Base-by-base conservation (phyloP, 2,329 filamentous ascomycete genomes). In the Clonostachys solani region DNA sequence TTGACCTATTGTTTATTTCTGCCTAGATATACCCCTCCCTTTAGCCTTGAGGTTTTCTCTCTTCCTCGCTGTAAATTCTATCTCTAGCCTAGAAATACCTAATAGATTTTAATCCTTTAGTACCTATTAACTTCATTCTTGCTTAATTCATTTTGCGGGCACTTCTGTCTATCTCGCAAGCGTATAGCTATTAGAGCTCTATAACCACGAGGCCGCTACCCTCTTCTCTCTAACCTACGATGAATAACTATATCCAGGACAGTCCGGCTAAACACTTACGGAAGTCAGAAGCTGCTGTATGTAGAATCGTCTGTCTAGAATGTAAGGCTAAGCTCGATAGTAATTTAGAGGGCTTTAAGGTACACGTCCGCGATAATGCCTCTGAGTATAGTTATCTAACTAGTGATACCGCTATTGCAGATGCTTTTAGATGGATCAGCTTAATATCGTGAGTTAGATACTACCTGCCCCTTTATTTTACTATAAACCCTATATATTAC, bases 281-380 rank as follows among this genome's bases (percentile, higher is more conserved):
- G 5, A 34, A 40, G 36, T 6, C 10, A 38, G 16, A 10, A 17
- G 15, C 15, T 38, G 15, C 36, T 6, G 36, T 10, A 38, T 6
- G 38, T 15, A 16, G n/a, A 23, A 16, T 43, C 10, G 52, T 41
- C 9, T 62, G 60, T 44, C 54, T 54, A 2, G 35, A 54, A 3
- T 65, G 64, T 17, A 48, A 53, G 2, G 40, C 46, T 23, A 56
- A 61, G 5, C 43, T 63, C 12, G 49, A 54, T 1, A 37, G 48
- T 0, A 54, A 53, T 6, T 35, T 64, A 6, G 54, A 59, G 12
- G 51, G 49, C 5, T 65, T 65, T 48, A 54, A 50, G 12, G 44
- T 48, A 2, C 63, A 66, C 33, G 50, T 59, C 34, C 48, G 47
- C 3, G 46, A 43, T 2, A 48, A 60, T n/a, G 18, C 35, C 7